Conservation (phyloP, 139 green algal genomes). For the Picochlorum sp. region DNA sequence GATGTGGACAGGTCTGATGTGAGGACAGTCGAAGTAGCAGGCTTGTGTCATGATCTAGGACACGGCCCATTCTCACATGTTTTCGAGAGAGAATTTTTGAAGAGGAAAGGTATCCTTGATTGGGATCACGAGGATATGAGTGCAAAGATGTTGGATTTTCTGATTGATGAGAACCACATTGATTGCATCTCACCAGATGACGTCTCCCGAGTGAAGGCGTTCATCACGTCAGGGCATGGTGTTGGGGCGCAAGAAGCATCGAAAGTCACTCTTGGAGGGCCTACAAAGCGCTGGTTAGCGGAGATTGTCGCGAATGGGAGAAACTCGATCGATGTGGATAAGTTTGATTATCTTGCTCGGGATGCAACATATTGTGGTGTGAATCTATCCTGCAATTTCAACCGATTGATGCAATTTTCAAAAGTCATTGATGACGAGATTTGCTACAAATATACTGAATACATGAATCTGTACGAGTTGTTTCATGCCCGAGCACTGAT, state of each 20-base stretch:
- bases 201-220: conserved; percentile 16
- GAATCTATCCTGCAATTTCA: conserved; percentile 46
- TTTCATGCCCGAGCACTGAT: conserved; percentile 59
- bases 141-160: conserved; percentile 45
- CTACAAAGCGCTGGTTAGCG: conserved; percentile 47
- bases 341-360: conserved; percentile 69
- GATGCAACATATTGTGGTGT: conserved; percentile 50
- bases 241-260: background rate
- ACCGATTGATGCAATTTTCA: conserved; percentile 43
- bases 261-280: background rate
- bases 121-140: conserved; percentile 69
- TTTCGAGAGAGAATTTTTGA: conserved; percentile 72
- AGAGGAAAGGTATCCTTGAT: conserved; percentile 32
- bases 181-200: conserved; percentile 21
- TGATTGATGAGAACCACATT: conserved; percentile 46
- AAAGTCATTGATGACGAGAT: conserved; percentile 72
- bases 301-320: conserved; percentile 74
- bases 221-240: conserved; percentile 28
- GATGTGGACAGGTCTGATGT: conserved; percentile 51
- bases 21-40: conserved; percentile 41
- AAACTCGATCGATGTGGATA: conserved; percentile 77
- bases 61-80: conserved; percentile 89
- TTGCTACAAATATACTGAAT: conserved; percentile 72
- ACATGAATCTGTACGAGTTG: conserved; percentile 63
- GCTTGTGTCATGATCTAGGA: conserved; percentile 86